A percentile compares a stretch with the other conserved stretches of the same genome.
Evolutionary conservation across 441 rosid genomes (phyloP).

Genomic region (Bruguiera hainesii): DNA sequence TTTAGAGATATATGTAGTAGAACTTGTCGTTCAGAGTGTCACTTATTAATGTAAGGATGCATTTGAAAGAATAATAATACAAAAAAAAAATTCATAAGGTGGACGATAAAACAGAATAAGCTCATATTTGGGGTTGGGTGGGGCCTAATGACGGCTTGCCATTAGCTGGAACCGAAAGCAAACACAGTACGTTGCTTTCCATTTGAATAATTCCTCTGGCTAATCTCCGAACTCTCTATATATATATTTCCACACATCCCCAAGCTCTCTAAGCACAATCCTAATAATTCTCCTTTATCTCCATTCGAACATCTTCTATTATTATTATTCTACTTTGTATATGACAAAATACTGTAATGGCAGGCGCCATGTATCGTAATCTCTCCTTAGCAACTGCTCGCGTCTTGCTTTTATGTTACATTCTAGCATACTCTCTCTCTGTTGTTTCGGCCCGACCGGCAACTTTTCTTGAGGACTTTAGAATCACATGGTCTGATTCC

Average conservation of each 20-base stretch:
- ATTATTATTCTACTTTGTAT: not conserved
- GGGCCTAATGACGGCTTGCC: slow-evolving; percentile 64
- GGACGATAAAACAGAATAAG: slow-evolving; percentile 1
- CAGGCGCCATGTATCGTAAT: slow-evolving; percentile 18
- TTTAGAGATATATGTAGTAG: no score
- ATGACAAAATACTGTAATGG: no score
- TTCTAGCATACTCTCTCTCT: slow-evolving; percentile 24
- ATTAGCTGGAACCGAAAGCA: slow-evolving; percentile 78
- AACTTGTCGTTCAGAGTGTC: no score
- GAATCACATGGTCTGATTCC: slow-evolving; percentile 61
- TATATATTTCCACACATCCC: slow-evolving; percentile 24
- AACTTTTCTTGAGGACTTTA: slow-evolving; percentile 61
- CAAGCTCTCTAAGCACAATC: slow-evolving; percentile 16
- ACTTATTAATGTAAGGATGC: not conserved
- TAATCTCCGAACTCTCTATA: slow-evolving; percentile 11
- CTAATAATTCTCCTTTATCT: not conserved
- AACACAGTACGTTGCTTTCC: slow-evolving; percentile 29
- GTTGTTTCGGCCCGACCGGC: slow-evolving; percentile 45
- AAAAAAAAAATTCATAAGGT: not conserved
- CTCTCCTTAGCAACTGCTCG: slow-evolving; percentile 1
- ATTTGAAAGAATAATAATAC: not conserved
- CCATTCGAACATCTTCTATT: not conserved
- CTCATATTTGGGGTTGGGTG: slow-evolving; percentile 22
- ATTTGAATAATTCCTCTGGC: slow-evolving; percentile 20
- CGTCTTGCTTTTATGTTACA: slow-evolving; percentile 15